phyloP scores from a whole-genome alignment of 139 green algal species.

The Diplosphaera chodatii region DNA sequence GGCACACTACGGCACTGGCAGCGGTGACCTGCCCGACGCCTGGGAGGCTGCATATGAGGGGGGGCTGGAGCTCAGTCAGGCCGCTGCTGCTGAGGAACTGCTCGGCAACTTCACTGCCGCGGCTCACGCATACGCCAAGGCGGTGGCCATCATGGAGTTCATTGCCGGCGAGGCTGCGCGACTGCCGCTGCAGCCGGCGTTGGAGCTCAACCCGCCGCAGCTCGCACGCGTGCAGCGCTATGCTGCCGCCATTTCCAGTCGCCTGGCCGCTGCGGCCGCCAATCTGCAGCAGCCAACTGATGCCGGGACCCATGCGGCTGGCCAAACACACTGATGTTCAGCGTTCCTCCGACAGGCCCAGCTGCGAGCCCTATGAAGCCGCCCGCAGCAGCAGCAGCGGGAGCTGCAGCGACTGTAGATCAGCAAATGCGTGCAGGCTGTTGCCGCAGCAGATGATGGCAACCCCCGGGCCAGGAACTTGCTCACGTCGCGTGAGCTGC shows the following conservation, averaged over 20 bases:
- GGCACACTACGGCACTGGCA: background rate
- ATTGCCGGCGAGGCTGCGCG: conserved; percentile 3
- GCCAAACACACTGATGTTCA: too few relatives aligned
- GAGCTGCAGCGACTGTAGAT: too few relatives aligned
- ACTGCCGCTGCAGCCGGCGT: conserved; percentile 19
- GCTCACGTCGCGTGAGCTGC: too few relatives aligned
- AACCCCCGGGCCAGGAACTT: too few relatives aligned
- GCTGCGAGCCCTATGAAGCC: too few relatives aligned
- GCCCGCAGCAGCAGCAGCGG: too few relatives aligned
- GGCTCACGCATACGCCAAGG: conserved; percentile 8
- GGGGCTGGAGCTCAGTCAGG: conserved; percentile 23
- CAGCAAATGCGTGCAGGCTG: too few relatives aligned
- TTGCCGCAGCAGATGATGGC: too few relatives aligned
- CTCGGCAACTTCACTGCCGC: conserved; percentile 27
- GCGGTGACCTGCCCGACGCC: conserved; percentile 23
- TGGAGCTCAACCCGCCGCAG: conserved; percentile 22
- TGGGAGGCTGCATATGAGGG: conserved; percentile 32
- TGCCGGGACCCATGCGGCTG: too few relatives aligned
- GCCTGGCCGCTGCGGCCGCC: background rate
- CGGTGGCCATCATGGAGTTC: conserved; percentile 10
- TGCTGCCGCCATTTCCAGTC: conserved; percentile 4
- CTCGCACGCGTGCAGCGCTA: conserved; percentile 23
- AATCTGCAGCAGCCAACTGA: too few relatives aligned
- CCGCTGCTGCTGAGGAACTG: conserved; percentile 61
- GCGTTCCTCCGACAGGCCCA: too few relatives aligned